Percentiles rank a stretch among this genome's conserved stretches.
phyloP scores from a whole-genome alignment of 495 filamentous ascomycete species.

The Podospora conica region DNA sequence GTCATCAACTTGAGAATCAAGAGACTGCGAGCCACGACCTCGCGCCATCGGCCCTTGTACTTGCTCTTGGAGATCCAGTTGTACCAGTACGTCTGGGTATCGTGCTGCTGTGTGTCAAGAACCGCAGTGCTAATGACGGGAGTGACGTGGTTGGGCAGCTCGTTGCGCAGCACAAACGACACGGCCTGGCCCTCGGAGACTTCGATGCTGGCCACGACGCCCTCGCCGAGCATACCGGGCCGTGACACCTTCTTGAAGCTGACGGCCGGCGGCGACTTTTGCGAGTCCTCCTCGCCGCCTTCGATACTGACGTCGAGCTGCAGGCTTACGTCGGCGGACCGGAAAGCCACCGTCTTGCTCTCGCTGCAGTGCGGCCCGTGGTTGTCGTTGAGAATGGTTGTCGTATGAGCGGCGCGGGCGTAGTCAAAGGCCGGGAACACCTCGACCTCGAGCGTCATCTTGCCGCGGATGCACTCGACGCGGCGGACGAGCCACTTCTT shows the following conservation, averaged over 20 bases:
- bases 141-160: conserved; percentile 46
- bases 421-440: conserved; percentile 68
- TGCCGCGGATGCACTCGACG: conserved; percentile 61
- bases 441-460: conserved; percentile 54
- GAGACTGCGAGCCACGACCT: conserved; percentile 60
- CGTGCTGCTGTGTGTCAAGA: conserved; percentile 54
- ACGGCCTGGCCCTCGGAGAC: conserved; percentile 59
- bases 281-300: conserved; percentile 44
- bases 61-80: conserved; percentile 63
- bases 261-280: conserved; percentile 39
- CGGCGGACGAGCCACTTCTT: conserved; percentile 59
- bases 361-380: conserved; percentile 29
- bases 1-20: conserved; percentile 68
- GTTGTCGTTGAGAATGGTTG: conserved; percentile 38
- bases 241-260: conserved; percentile 47
- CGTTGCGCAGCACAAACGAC: conserved; percentile 58
- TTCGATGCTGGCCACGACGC: conserved; percentile 51
- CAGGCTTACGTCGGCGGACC: conserved; percentile 48
- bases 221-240: conserved; percentile 49
- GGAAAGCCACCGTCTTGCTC: conserved; percentile 58
- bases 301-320: conserved; percentile 61
- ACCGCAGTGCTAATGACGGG: conserved; percentile 45
- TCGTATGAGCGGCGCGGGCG: conserved; percentile 51
- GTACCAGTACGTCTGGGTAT: conserved; percentile 61
- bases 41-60: conserved; percentile 64